Evolutionary conservation across 352 stramenopile genomes (phyloP).

Genomic region (Blastocystis sp.): DNA sequence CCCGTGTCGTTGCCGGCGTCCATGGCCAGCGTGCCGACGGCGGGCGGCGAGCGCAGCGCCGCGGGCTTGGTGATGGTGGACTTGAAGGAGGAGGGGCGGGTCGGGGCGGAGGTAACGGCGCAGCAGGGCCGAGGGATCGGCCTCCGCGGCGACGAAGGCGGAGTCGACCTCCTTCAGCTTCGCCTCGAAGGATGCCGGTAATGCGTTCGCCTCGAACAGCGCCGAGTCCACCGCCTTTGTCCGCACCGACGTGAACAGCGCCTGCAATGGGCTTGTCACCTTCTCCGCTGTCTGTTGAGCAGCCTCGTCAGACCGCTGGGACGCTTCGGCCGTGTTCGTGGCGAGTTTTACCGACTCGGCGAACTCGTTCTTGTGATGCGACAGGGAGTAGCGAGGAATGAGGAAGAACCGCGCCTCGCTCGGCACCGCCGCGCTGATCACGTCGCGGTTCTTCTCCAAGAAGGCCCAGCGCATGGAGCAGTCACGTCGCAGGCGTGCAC

Average conservation of each 20-base stretch:
- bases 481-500: neutral
- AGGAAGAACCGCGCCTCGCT: neutral
- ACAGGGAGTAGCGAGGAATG: slow-evolving; percentile 17
- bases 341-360: neutral
- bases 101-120: slow-evolving; percentile 50
- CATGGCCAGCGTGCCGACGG: neutral
- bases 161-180: slow-evolving; percentile 51
- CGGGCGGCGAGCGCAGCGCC: neutral
- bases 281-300: neutral
- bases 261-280: neutral
- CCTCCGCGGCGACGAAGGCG: slow-evolving; percentile 19
- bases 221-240: neutral
- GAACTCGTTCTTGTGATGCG: neutral
- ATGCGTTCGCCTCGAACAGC: neutral
- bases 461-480: slow-evolving; percentile 16
- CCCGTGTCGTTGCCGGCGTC: neutral
- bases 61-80: neutral
- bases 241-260: neutral
- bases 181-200: neutral
- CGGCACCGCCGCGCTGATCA: neutral
- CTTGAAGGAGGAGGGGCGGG: neutral
- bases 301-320: neutral
- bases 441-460: neutral
- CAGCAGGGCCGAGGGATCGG: slow-evolving; percentile 4
- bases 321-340: neutral